Percentiles rank a stretch among this genome's conserved stretches.
phyloP scores from a whole-genome alignment of 345 rosid species.

The Pelargonium nanum region DNA sequence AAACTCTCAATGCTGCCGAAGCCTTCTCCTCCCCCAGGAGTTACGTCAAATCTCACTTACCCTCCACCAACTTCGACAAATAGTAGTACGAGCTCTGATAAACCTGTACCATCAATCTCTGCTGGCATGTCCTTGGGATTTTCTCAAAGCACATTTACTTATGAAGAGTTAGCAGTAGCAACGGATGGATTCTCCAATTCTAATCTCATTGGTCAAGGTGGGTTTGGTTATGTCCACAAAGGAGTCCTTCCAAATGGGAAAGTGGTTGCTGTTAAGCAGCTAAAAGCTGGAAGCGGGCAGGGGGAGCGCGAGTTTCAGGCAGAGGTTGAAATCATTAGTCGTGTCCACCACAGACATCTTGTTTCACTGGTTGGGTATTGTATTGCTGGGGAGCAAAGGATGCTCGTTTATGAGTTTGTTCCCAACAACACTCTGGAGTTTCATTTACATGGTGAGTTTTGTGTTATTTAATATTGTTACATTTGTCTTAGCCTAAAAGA shows the following conservation, averaged over 20 bases:
- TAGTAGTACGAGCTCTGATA: conserved; percentile 35
- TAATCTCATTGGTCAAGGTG: conserved; percentile 67
- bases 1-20: conserved; percentile 18
- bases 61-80: conserved; percentile 18
- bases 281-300: conserved; percentile 60
- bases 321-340: conserved; percentile 51
- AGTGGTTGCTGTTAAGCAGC: conserved; percentile 58
- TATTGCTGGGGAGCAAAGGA: conserved; percentile 36
- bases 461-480: background rate
- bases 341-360: conserved; percentile 61
- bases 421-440: conserved; percentile 50
- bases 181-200: conserved; percentile 35
- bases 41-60: conserved; percentile 6
- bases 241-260: conserved; percentile 51
- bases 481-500: background rate
- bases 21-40: conserved; percentile 22
- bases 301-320: conserved; percentile 63
- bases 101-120: conserved; percentile 23
- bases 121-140: conserved; percentile 31
- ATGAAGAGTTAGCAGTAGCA: conserved; percentile 47
- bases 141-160: conserved; percentile 38
- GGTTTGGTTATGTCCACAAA: conserved; percentile 65
- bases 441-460: conserved; percentile 59
- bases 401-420: conserved; percentile 77
- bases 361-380: conserved; percentile 68